phyloP scores from a whole-genome alignment of 345 rosid species.

The Xanthoceras sorbifolium region DNA sequence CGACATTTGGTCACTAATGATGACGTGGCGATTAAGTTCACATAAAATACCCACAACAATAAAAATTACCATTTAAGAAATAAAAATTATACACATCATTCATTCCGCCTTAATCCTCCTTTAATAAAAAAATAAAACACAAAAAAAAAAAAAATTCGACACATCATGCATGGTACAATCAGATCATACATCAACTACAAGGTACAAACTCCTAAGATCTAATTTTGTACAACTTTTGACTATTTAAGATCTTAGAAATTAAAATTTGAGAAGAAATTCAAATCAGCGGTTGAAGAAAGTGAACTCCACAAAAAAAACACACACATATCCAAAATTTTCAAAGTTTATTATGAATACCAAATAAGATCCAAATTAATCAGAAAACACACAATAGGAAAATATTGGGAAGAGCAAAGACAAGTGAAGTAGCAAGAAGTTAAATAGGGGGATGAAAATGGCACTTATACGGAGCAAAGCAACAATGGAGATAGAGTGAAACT shows the following conservation, averaged over 20 bases:
- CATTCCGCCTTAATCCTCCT: too few species aligned
- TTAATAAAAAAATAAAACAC: too few species aligned
- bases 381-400: not conserved
- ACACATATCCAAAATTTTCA: too few species aligned
- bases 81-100: too few species aligned
- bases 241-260: conserved; percentile 25
- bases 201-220: conserved; percentile 23
- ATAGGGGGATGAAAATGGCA: not conserved
- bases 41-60: too few species aligned
- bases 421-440: not conserved
- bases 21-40: too few species aligned
- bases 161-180: too few species aligned
- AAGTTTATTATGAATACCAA: not conserved
- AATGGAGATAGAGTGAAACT: too few species aligned
- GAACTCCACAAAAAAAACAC: not conserved
- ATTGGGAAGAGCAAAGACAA: not conserved
- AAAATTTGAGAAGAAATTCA: conserved; percentile 8
- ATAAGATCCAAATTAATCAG: conserved; percentile 17
- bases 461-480: not conserved
- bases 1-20: too few species aligned
- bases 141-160: too few species aligned
- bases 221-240: not conserved
- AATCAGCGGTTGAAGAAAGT: not conserved
- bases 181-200: not conserved
- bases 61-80: too few species aligned